phyloP scores from a whole-genome alignment of 176 grass and related monocot species.

The Zizania latifolia region DNA sequence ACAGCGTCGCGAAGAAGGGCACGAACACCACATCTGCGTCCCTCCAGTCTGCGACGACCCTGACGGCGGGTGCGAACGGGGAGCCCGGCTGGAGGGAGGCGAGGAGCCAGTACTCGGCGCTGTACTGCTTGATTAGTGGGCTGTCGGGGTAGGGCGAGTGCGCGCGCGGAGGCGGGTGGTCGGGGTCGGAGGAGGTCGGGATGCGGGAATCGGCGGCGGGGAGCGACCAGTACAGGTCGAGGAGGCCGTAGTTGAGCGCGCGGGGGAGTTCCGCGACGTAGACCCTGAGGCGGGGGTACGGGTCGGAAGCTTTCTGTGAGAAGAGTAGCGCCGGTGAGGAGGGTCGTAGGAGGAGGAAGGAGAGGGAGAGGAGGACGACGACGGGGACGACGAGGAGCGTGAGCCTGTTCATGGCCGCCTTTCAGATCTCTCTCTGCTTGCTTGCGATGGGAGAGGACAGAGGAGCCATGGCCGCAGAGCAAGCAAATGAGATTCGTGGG shows the following conservation, averaged over 20 bases:
- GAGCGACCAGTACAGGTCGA: slow-evolving; percentile 82
- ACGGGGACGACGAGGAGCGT: slow-evolving; percentile 29
- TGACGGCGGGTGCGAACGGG: slow-evolving; percentile 13
- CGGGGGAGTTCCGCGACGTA: slow-evolving; percentile 78
- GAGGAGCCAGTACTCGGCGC: slow-evolving; percentile 92
- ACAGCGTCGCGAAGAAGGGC: slow-evolving; percentile 86
- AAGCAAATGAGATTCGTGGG: neutral
- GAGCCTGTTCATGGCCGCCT: slow-evolving; percentile 29
- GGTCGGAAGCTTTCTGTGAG: neutral
- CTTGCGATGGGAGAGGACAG: neutral
- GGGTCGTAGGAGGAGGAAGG: slow-evolving; percentile 33
- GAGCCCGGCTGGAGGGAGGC: slow-evolving; percentile 39
- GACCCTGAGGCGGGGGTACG: slow-evolving; percentile 43
- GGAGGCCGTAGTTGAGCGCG: slow-evolving; percentile 73
- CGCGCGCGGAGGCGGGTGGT: slow-evolving; percentile 15
- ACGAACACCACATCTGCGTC: slow-evolving; percentile 80
- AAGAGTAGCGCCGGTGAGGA: neutral
- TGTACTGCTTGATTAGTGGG: slow-evolving; percentile 82
- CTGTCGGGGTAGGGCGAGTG: slow-evolving; percentile 55
- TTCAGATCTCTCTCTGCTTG: slow-evolving; percentile 25
- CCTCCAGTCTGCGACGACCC: slow-evolving; percentile 55
- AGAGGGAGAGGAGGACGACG: slow-evolving; percentile 31
- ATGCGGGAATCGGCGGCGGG: slow-evolving; percentile 67
- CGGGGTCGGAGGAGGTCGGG: slow-evolving; percentile 39
- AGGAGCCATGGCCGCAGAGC: neutral